Percentiles rank a stretch among this genome's conserved stretches.
Evolutionary conservation across 768 basidiomycete species (phyloP).

Genomic region (Rubroboletus pulcherrimus): DNA sequence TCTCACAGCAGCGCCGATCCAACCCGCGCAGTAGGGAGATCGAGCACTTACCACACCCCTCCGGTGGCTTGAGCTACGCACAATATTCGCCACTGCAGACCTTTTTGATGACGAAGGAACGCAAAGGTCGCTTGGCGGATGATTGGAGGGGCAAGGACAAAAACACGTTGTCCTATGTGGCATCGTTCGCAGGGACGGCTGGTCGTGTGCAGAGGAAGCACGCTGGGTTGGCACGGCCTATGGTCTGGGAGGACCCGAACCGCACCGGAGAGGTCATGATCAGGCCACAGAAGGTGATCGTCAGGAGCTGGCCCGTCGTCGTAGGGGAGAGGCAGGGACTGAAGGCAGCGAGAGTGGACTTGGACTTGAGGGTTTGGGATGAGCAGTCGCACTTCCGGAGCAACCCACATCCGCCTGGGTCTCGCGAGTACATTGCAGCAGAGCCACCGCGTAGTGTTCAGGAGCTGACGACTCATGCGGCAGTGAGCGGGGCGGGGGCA

Average conservation of each 20-base stretch:
- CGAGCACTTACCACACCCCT: constrained; percentile 61
- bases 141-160: constrained; percentile 14
- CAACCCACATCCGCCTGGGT: constrained; percentile 51
- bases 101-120: constrained; percentile 44
- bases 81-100: constrained; percentile 52
- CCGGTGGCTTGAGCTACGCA: constrained; percentile 60
- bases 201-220: constrained; percentile 19
- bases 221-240: constrained; percentile 11
- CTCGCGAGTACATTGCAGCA: constrained; percentile 42
- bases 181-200: constrained; percentile 32
- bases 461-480: constrained; percentile 16
- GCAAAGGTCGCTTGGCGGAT: constrained; percentile 58
- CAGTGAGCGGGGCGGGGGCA: constrained; percentile 2
- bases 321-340: constrained; percentile 44
- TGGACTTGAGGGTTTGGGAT: constrained; percentile 31
- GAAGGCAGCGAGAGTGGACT: constrained; percentile 33
- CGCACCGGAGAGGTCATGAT: constrained; percentile 29
- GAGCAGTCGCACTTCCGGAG: constrained; percentile 30
- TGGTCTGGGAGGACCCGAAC: constrained; percentile 30
- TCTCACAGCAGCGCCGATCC: constrained; percentile 23
- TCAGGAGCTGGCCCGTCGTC: constrained; percentile 40
- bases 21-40: constrained; percentile 37
- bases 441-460: constrained; percentile 22
- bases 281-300: constrained; percentile 24
- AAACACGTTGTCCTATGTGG: constrained; percentile 17